phyloP scores from a whole-genome alignment of 2,329 filamentous ascomycete genomes.

The Verticillium longisporum region DNA sequence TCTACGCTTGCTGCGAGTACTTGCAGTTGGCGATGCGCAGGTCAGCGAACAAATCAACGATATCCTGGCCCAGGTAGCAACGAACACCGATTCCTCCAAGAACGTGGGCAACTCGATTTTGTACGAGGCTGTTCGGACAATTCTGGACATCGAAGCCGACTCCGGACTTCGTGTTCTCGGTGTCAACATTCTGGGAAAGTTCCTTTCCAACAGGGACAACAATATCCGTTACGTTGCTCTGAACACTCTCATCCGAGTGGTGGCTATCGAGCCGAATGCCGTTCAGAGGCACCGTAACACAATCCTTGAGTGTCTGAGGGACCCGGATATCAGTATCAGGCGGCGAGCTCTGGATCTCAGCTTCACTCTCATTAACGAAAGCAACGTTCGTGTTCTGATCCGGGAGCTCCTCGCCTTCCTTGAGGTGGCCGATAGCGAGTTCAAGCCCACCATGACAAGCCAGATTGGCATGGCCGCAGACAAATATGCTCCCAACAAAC shows the following conservation, averaged over 20 bases:
- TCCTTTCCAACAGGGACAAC: slow-evolving; percentile 96
- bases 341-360: slow-evolving; percentile 93
- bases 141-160: slow-evolving; percentile 96
- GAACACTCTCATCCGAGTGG: slow-evolving; percentile 96
- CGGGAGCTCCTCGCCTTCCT: slow-evolving; percentile 90
- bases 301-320: slow-evolving; percentile 89
- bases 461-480: slow-evolving; percentile 97
- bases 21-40: slow-evolving; percentile 77
- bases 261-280: slow-evolving; percentile 94
- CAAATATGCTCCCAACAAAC: slow-evolving; percentile 90
- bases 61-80: slow-evolving; percentile 93
- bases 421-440: slow-evolving; percentile 95
- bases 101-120: slow-evolving; percentile 98
- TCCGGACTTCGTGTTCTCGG: slow-evolving; percentile 89
- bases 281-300: slow-evolving; percentile 97
- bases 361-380: slow-evolving; percentile 96
- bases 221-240: slow-evolving; percentile 98
- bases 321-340: slow-evolving; percentile 97
- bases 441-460: slow-evolving; percentile 96
- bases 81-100: slow-evolving; percentile 96
- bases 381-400: slow-evolving; percentile 89
- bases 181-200: slow-evolving; percentile 97
- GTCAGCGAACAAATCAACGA: slow-evolving; percentile 98
- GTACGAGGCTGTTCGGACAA: slow-evolving; percentile 94
- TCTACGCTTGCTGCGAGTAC: slow-evolving; percentile 73